These are phyloP conservation scores for Hevea brasiliensis DNA, from an alignment of 345 rosid genomes.

Conservation along the genomic window DNA sequence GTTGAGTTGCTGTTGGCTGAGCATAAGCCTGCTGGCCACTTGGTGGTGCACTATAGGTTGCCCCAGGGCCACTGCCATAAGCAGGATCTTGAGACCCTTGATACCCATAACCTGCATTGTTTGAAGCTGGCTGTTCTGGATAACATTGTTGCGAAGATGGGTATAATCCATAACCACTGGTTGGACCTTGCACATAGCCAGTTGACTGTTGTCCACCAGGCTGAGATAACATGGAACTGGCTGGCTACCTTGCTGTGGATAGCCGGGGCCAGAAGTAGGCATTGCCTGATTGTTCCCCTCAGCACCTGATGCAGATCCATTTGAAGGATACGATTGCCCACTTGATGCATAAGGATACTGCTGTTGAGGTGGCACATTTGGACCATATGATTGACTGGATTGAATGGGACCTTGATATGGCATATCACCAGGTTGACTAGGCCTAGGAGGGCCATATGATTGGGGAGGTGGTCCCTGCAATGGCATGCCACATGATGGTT, in stretches of 20 bases:
- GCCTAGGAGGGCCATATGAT: conserved; percentile 58
- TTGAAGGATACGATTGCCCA: conserved; percentile 62
- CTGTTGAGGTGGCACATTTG: conserved; percentile 55
- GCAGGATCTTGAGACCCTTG: conserved; percentile 65
- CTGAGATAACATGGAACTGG: conserved; percentile 52
- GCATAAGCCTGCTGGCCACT: conserved; percentile 51
- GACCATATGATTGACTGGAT: conserved; percentile 56
- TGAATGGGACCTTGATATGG: conserved; percentile 54
- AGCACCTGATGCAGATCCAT: conserved; percentile 49
- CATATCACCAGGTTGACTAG: conserved; percentile 54
- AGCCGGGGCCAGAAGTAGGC: conserved; percentile 40
- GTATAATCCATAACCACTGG: conserved; percentile 55
- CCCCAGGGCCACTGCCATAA: conserved; percentile 40
- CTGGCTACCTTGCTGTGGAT: conserved; percentile 53
- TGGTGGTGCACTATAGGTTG: conserved; percentile 48
- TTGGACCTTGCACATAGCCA: conserved; percentile 52
- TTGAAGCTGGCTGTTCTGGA: conserved; percentile 48
- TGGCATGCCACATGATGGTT: conserved; percentile 51
- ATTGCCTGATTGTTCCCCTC: conserved; percentile 60
- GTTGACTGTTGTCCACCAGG: conserved; percentile 47
- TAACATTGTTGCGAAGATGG: conserved; percentile 57
- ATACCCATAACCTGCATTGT: conserved; percentile 57
- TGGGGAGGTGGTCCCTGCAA: conserved; percentile 51
- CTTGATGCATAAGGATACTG: conserved; percentile 64
- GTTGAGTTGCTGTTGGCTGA: conserved; percentile 58